A percentile compares a stretch with the other conserved stretches of the same genome.
Evolutionary conservation across 345 rosid genomes (phyloP).

Genomic region (Pugionium dolabratum): DNA sequence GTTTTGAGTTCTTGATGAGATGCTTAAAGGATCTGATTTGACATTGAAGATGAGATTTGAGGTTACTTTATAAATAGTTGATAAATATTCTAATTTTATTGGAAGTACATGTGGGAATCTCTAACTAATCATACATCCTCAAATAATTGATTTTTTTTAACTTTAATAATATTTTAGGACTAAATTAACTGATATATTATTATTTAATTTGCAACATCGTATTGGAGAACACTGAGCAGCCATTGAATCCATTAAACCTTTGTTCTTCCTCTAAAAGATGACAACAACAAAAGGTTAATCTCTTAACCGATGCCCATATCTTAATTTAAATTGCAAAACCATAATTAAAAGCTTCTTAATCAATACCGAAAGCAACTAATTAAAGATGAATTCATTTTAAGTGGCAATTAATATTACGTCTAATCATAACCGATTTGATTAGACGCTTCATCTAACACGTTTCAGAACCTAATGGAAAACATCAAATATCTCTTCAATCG

Average conservation of each 20-base stretch:
- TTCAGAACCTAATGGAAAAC: constrained; percentile 12
- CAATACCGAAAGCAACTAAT: constrained; percentile 24
- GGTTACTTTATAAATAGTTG: constrained; percentile 20
- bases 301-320: not conserved
- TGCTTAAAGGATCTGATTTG: constrained; percentile 21
- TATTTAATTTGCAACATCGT: too few species aligned
- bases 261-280: not conserved
- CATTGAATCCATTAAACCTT: not conserved
- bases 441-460: constrained; percentile 37
- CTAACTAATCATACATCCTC: constrained; percentile 5
- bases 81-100: not conserved
- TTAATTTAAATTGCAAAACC: constrained; percentile 4
- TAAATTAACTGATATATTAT: too few species aligned
- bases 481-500: constrained; percentile 4
- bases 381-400: constrained; percentile 11
- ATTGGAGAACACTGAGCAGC: not conserved
- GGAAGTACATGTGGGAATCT: constrained; percentile 22
- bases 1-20: constrained; percentile 16
- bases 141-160: constrained; percentile 15
- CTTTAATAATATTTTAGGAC: not conserved
- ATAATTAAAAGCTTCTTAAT: constrained; percentile 21
- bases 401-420: constrained; percentile 22
- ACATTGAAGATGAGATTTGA: constrained; percentile 18
- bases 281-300: not conserved
- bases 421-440: constrained; percentile 33